Base-by-base conservation (phyloP, 306 rosid species). In the Oxytropis ochrocephala region DNA sequence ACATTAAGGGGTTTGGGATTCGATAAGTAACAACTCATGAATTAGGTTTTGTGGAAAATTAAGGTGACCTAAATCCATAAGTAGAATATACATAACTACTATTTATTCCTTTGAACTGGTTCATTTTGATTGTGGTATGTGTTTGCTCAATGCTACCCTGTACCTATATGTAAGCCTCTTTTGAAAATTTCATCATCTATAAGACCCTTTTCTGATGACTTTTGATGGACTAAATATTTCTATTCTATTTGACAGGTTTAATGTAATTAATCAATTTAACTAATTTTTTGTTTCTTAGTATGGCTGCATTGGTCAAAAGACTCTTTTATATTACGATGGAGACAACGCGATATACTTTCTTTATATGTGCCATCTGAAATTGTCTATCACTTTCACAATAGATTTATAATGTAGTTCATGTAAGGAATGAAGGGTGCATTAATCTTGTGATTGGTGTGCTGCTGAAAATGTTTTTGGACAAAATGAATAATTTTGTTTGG, bases 391-490 rank as follows among this genome's bases (percentile, higher is more conserved):
- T n/a, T 42, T 42, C 13, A 12, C 12, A 10, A 4, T 8, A 42
- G 14, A 42, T 42, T 42, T 42, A 16, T 56, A 62, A 18, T 39
- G 57, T 70, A 30, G 47, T 29, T 29, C 57, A 44, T 56, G 11
- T 18, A 46, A 30, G 12, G 50, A 33, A 42, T 70, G 33, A 42
- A 24, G 35, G 41, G 10, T 69, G 38, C 30, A 52, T 63, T 64
- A 55, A 30, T 17, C 46, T 76, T 43, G 16, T 63, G 62, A 50
- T 35, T 70, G 61, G 18, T 63, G 41, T 70, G 50, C 53, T 53
- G 59, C 39, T 53, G 11, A 11, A 41, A 57, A 33, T 76, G 69
- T 18, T 75, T 78, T 8, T 8, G 36, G 70, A 47, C 54, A 11
- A 49, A 7, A n/a, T 53, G 10, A 9, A 4, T 17, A 48, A 47